Base-by-base conservation (phyloP, 495 filamentous ascomycete species). In the Platismatia glauca region DNA sequence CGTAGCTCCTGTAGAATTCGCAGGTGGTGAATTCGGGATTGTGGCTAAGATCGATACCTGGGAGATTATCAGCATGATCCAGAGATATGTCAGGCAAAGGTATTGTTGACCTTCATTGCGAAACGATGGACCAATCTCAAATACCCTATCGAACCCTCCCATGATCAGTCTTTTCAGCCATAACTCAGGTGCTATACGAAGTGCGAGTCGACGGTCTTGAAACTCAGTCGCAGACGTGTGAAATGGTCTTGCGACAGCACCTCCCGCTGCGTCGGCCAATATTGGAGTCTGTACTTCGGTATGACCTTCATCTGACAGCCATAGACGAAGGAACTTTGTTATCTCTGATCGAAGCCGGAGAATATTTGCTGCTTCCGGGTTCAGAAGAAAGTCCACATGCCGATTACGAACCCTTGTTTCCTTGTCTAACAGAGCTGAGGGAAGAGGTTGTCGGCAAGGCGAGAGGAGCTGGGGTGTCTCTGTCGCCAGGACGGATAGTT, bases 1-100 rank as follows among this genome's bases (percentile, higher is more conserved):
- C 85, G 67, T 91, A 96, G 16, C 90, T 84, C 58, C 86, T 82
- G 73, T 98, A 98, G 79, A 96, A 97, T 75, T 98, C 94, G 78
- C 92, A 97, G 39, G 87, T 97, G 31, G 88, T 91, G 76, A 97
- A 98, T 72, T 98, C 94, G 8, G 94, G 91, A 69, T 97, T 97
- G 74, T 97, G 94, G 0, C 89, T 95, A 31, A 86, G 82, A 74
- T 98, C 94, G 44, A 97, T 73, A 13, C 85, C 82, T 85, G 46
- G 8, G 29, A 7, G 35, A 5, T 41, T 31, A 37, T 72, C 52
- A 71, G 64, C n/a, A 44, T 11, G 33, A 4, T 38, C 34, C 29
- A 16, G 50, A n/a, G 24, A 50, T 22, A 5, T 39, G 1, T 43
- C 15, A 20, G 16, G 13, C 13, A 41, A 37, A 6, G 29, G 35